These are phyloP conservation scores for Hippophae gyantsensis DNA, from an alignment of 306 rosid genomes.

Conservation along the genomic window DNA sequence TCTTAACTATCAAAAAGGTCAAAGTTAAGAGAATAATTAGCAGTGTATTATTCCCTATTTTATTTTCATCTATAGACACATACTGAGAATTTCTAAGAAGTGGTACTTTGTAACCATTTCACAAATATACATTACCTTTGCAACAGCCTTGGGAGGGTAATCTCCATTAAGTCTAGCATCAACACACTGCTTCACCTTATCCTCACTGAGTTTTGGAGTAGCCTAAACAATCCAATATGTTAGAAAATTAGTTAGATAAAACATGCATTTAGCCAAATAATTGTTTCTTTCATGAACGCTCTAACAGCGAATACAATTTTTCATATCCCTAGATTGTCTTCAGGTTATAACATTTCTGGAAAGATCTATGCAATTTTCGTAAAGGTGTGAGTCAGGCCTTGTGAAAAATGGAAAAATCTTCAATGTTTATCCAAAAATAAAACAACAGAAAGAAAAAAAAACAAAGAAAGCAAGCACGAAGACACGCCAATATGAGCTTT, in stretches of 20 bases:
- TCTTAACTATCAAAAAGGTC: no score
- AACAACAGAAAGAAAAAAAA: no score
- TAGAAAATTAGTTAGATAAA: slow-evolving; percentile 15
- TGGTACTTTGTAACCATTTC: background rate
- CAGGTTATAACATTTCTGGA: no score
- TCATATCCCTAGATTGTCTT: background rate
- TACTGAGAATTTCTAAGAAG: no score
- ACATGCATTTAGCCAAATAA: background rate
- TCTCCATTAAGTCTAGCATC: slow-evolving; percentile 58
- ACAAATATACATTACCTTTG: slow-evolving; percentile 46
- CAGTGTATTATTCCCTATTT: no score
- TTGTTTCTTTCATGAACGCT: background rate
- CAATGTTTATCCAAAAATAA: no score
- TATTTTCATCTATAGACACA: no score
- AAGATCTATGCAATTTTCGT: no score
- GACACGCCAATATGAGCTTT: background rate
- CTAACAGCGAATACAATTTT: background rate
- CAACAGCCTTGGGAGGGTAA: slow-evolving; percentile 69
- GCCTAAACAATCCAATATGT: slow-evolving; percentile 41
- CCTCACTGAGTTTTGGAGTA: slow-evolving; percentile 72
- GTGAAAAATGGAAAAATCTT: no score
- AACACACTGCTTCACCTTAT: slow-evolving; percentile 73
- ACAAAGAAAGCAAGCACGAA: slow-evolving; percentile 1
- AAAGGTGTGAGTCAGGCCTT: no score
- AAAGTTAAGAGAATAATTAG: no score